Percentiles rank a stretch among this genome's conserved stretches.
phyloP scores from a whole-genome alignment of 2,329 filamentous ascomycete species.

The Hypomyces rosellus region DNA sequence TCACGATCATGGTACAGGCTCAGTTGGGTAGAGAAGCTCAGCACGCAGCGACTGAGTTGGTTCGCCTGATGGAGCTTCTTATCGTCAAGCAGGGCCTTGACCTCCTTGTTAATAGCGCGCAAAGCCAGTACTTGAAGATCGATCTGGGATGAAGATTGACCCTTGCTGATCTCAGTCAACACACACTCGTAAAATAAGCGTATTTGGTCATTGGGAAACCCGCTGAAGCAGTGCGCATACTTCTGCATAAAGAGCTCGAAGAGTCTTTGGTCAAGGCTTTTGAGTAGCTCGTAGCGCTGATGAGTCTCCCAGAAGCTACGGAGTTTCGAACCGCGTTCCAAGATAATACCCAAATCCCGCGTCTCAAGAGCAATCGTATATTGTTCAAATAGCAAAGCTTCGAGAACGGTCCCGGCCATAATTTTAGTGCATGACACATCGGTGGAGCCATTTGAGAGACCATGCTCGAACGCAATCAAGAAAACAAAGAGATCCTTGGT shows the following conservation, averaged over 20 bases:
- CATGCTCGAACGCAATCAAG: slow-evolving; percentile 38
- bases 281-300: slow-evolving; percentile 27
- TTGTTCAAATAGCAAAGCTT: neutral
- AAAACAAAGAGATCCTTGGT: slow-evolving; percentile 37
- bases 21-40: slow-evolving; percentile 36
- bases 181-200: slow-evolving; percentile 36
- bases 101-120: slow-evolving; percentile 21
- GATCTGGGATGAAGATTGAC: slow-evolving; percentile 25
- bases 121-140: slow-evolving; percentile 35
- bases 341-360: neutral
- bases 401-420: slow-evolving; percentile 16
- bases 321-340: neutral
- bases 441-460: slow-evolving; percentile 28
- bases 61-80: slow-evolving; percentile 25
- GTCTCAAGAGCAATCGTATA: neutral
- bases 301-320: neutral
- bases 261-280: slow-evolving; percentile 31
- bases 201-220: slow-evolving; percentile 23
- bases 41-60: slow-evolving; percentile 35
- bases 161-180: slow-evolving; percentile 30
- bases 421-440: slow-evolving; percentile 29
- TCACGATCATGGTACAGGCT: slow-evolving; percentile 33
- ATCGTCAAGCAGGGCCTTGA: slow-evolving; percentile 27
- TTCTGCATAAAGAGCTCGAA: slow-evolving; percentile 31
- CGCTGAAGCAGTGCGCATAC: slow-evolving; percentile 23